Evolutionary conservation across 2,329 filamentous ascomycete genomes (phyloP), one percentile per base, ranked within the genome.

Genomic region (Onygena corvina): DNA sequence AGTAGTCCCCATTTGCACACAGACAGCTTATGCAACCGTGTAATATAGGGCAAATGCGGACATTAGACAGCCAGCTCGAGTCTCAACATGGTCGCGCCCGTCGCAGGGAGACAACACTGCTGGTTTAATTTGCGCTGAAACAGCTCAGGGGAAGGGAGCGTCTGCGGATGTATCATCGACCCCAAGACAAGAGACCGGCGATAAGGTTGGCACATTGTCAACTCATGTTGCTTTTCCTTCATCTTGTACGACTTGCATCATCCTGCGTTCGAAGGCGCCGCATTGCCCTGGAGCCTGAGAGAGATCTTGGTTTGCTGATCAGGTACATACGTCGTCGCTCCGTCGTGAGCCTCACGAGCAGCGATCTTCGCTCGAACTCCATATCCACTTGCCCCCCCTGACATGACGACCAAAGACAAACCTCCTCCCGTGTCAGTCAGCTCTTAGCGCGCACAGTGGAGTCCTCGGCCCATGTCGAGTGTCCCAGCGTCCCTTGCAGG

Each of bases 141-240:
- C 40, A 45, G 20, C 20, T 48, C 52, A 36, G 20, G 44, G 46
- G 53, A 2, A 30, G 16, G n/a, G n/a, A n/a, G n/a, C n/a, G 16
- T 38, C 18, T 8, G 6, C 9, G 9, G 30, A 33, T 1, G 30
- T 33, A 33, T 33, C 30, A 33, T n/a, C n/a, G n/a, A 11, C 14
- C 12, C 14, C 7, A n/a, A 9, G 2, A n/a, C 12, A n/a, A n/a
- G 30, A 33, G 14, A 33, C 30, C n/a, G 14, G 9, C 35, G 21
- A 20, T 38, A 38, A 38, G 35, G 35, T 38, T 38, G 35, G 35
- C 21, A 33, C 5, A 33, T 9, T n/a, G 30, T 33, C 12, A 9
- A 33, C 4, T 5, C 5, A 11, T 29, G 27, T 33, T 33, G 11
- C 4, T 33, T 12, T 33, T n/a, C 30, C 14, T 33, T 20, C 21